Base-by-base conservation (phyloP, 306 rosid species). In the Corylus americana region DNA sequence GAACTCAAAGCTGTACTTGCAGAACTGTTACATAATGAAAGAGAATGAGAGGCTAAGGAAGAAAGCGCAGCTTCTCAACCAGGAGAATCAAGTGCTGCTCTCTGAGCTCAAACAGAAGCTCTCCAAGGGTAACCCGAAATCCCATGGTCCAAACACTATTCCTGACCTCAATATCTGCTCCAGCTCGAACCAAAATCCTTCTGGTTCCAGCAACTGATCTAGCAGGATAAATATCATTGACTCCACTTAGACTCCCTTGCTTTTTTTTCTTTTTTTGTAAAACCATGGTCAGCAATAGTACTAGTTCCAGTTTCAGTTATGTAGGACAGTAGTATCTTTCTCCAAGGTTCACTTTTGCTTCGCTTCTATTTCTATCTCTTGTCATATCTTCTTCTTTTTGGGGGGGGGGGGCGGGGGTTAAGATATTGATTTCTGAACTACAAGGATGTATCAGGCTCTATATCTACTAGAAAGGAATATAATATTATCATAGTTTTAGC, bases 31-130 rank as follows among this genome's bases (percentile, higher is more conserved):
- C 94, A 96, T 96, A 88, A 88, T 93, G 98, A 87, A 91, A 64
- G 99, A 96, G 87, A 96, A 96, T 51, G 99, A 96, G 79, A 91
- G 86, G 83, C 86, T 96, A 10, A 91, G 98, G 93, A 96, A 96
- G 96, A 96, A 96, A 62, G 99, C 99, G 1, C 97, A 93, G 81
- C 75, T 93, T 83, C 91, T 96, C 70, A 93, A 96, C 83, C 97
- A 96, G 80, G 99, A 96, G 92, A 96, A 96, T 76, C 99, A 96
- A 57, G 91, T 79, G 5, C 88, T 96, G 55, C 91, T 96, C 18
- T 85, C 97, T 77, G 98, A 96, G 87, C 94, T 96, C 11, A 91
- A 93, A 78, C 98, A 96, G 88, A 93, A 93, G 80, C 90, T 96
- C 53, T 83, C 93, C 9, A 91, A 91, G 83, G 83, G 86, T 4